Evolutionary conservation across 202 grass and related monocot genomes (phyloP).

Genomic region (Alloteropsis angusta): DNA sequence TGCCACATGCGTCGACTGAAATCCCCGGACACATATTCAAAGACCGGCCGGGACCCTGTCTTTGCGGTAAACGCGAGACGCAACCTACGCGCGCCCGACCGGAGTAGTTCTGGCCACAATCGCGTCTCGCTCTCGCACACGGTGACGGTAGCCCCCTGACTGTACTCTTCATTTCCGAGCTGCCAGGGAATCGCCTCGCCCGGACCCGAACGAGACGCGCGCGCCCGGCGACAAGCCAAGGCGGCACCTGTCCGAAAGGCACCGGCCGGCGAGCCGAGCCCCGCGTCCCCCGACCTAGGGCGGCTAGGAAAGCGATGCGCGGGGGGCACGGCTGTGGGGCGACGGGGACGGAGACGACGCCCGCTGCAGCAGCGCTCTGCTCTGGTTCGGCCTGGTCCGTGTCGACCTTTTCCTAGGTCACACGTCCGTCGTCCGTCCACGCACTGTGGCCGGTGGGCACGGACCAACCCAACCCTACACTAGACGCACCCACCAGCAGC

Average conservation of each 20-base stretch:
- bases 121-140: neutral
- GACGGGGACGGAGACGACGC: no score
- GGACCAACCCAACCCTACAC: neutral
- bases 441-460: no score
- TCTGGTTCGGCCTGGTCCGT: neutral
- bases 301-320: slow-evolving; percentile 24
- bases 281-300: neutral
- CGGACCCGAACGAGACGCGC: neutral
- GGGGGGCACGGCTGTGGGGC: neutral
- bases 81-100: neutral
- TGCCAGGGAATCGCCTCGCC: slow-evolving; percentile 21
- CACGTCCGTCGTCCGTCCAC: neutral
- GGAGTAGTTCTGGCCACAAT: neutral
- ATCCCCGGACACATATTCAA: slow-evolving; percentile 21
- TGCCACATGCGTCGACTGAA: neutral
- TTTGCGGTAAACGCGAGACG: neutral
- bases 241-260: slow-evolving; percentile 32
- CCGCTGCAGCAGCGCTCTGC: neutral
- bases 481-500: slow-evolving; percentile 27
- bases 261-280: neutral
- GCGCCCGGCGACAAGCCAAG: slow-evolving; percentile 7
- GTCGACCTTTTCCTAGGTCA: neutral
- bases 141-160: neutral
- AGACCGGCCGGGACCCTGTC: slow-evolving; percentile 10
- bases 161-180: neutral